Percentiles rank a stretch among this genome's conserved stretches.
Conservation (phyloP, 176 grass and related monocot species). For the Triticum turgidum region DNA sequence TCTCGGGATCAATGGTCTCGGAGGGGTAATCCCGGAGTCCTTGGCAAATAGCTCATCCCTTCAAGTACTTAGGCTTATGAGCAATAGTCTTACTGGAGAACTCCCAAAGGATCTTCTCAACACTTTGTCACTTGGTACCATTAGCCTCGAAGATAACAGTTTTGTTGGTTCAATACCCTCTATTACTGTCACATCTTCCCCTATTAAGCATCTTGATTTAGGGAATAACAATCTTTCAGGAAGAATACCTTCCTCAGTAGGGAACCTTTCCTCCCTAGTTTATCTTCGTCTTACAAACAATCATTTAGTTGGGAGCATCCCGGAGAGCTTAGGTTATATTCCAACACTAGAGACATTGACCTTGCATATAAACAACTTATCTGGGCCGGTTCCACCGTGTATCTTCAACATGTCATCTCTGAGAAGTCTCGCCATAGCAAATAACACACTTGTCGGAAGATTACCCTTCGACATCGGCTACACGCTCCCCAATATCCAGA, state of each 20-base stretch:
- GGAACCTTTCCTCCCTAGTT: constrained; percentile 40
- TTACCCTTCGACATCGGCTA: constrained; percentile 31
- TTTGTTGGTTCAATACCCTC: constrained; percentile 29
- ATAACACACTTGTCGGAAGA: constrained; percentile 24
- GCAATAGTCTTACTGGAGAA: constrained; percentile 41
- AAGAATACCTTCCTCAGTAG: constrained; percentile 52
- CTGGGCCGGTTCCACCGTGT: constrained; percentile 13
- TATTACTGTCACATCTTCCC: background rate
- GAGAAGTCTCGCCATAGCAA: constrained; percentile 2
- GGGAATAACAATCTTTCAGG: constrained; percentile 37
- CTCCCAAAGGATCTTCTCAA: constrained; percentile 47
- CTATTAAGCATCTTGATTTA: constrained; percentile 23
- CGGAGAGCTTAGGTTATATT: constrained; percentile 24
- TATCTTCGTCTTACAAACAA: constrained; percentile 21
- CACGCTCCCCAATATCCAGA: constrained; percentile 33
- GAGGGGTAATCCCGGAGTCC: constrained; percentile 38
- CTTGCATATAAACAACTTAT: constrained; percentile 23
- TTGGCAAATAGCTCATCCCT: constrained; percentile 48
- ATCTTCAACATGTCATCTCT: constrained; percentile 38
- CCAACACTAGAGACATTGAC: background rate
- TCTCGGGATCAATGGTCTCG: constrained; percentile 41
- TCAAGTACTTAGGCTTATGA: constrained; percentile 39
- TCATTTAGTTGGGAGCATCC: constrained; percentile 45
- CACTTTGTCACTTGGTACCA: constrained; percentile 15
- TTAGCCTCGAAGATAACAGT: constrained; percentile 27